Base-by-base conservation (phyloP, 2,329 filamentous ascomycete genomes). In the Neophaeococcomyces mojaviensis region DNA sequence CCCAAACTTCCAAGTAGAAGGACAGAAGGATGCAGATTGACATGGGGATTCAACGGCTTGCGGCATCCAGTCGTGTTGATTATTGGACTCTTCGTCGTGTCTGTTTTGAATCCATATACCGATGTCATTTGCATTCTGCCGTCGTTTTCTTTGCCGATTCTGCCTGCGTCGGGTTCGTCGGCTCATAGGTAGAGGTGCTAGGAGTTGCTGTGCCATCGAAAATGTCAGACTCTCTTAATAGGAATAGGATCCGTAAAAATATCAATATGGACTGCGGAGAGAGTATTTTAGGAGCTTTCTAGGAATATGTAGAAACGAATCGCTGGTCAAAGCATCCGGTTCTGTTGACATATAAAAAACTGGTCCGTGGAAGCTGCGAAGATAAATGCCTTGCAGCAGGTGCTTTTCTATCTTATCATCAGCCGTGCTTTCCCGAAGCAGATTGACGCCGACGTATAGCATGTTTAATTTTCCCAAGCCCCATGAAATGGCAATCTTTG, bases 401-500 rank as follows among this genome's bases (percentile, higher is more conserved):
- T 28, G 24, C 24, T 32, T 9, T 32, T 32, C 30, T n/a, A 32
- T 9, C n/a, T 9, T 32, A 13, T 53, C 49, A 46, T 49, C 13
- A 48, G 44, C 2, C 49, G 33, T n/a, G n/a, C n/a, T n/a, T n/a
- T n/a, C n/a, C n/a, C n/a, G n/a, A n/a, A n/a, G n/a, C n/a, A n/a
- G n/a, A n/a, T n/a, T n/a, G n/a, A n/a, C n/a, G n/a, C n/a, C n/a
- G n/a, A n/a, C n/a, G n/a, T n/a, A n/a, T n/a, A n/a, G n/a, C n/a
- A n/a, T n/a, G 5, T 28, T 28, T 10, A 28, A 28, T 10, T 10
- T 28, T 6, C 24, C 10, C 24, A 30, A 51, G 43, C 20, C 48
- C 41, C 2, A 52, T 37, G n/a, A 45, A 39, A 13, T 48, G 34
- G 13, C 52, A 33, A 18, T 47, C 18, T 16, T 41, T 13, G 6